phyloP scores from a whole-genome alignment of 768 basidiomycete species.

The Termitomyces sp. region DNA sequence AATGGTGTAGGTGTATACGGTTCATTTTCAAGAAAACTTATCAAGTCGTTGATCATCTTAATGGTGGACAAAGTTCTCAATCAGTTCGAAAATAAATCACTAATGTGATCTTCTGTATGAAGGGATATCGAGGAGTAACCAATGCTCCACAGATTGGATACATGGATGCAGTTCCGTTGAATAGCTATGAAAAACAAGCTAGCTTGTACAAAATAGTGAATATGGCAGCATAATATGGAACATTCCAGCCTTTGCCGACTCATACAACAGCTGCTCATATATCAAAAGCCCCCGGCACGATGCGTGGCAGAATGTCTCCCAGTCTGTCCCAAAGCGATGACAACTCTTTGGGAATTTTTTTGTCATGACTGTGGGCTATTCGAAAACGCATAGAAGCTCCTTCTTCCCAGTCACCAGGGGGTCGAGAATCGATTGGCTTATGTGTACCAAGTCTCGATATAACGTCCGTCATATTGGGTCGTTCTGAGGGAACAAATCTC shows the following conservation, averaged over 20 bases:
- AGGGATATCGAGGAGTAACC: background rate
- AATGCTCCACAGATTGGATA: background rate
- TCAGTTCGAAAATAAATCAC: background rate
- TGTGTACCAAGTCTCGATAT: background rate
- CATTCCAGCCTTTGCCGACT: background rate
- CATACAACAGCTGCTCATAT: background rate
- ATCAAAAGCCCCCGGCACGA: background rate
- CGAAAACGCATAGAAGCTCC: constrained; percentile 4
- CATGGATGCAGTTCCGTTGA: background rate
- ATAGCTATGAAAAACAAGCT: background rate
- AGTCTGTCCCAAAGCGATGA: background rate
- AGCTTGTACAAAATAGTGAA: background rate
- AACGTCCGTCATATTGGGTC: constrained; percentile 3
- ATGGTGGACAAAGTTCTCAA: background rate
- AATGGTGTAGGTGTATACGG: no score
- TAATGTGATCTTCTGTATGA: background rate
- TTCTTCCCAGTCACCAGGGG: constrained; percentile 1
- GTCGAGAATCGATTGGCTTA: background rate
- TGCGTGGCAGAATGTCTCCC: background rate
- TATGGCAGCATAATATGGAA: background rate
- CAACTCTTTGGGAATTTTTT: background rate
- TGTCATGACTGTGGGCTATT: background rate
- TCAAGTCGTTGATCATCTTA: no score
- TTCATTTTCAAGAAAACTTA: no score
- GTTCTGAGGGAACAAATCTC: background rate